Conservation (phyloP, 352 stramenopile species). For the Pythium sukuiense region DNA sequence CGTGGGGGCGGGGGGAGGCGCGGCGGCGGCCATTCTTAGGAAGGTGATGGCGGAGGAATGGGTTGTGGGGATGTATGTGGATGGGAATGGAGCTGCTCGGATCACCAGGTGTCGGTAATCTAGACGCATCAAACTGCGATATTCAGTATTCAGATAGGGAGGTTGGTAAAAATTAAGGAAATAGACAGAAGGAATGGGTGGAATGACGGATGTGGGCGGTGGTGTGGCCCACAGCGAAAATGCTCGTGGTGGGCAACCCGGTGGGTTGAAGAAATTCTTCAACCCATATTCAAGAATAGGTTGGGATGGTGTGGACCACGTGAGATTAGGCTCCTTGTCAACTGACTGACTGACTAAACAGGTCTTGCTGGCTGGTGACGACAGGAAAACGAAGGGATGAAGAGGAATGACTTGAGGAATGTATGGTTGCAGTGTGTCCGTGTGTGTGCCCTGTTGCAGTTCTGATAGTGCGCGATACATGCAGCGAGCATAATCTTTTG, state of each 20-base stretch:
- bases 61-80: slow-evolving; percentile 10
- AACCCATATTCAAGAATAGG: neutral
- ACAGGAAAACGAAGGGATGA: neutral
- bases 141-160: neutral
- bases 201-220: neutral
- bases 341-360: slow-evolving; percentile 1
- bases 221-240: neutral
- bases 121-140: slow-evolving; percentile 2
- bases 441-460: neutral
- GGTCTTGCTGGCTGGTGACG: neutral
- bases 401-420: neutral
- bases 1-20: slow-evolving; percentile 43
- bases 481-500: neutral
- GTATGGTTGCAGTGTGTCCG: neutral
- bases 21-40: slow-evolving; percentile 24
- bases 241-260: neutral
- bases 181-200: neutral
- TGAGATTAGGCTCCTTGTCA: neutral
- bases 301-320: neutral
- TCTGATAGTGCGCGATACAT: neutral
- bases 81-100: slow-evolving; percentile 20
- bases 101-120: neutral
- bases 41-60: neutral
- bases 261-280: neutral
- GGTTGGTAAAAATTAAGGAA: neutral